These are phyloP conservation scores for Pseudogymnoascus sp. DNA, from an alignment of 2,329 filamentous ascomycete genomes.

Conservation along the genomic window DNA sequence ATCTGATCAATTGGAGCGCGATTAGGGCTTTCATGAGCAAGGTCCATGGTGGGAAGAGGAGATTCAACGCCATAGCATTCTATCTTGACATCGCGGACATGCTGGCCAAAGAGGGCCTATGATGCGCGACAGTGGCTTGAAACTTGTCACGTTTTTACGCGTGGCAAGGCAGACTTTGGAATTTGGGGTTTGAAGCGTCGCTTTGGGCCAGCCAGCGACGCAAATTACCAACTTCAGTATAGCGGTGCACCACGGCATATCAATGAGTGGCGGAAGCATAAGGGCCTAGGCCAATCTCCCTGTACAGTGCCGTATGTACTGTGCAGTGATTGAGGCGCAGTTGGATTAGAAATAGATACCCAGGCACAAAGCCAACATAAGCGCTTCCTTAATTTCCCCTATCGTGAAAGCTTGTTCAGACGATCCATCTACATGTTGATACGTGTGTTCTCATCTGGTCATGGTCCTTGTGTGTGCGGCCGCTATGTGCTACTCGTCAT, in stretches of 20 bases:
- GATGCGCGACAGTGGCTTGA: neutral
- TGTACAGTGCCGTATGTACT: neutral
- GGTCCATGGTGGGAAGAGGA: constrained; percentile 42
- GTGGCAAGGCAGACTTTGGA: neutral
- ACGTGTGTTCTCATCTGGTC: neutral
- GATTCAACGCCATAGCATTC: constrained; percentile 60
- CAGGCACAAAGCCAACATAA: constrained; percentile 2
- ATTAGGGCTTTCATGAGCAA: constrained; percentile 47
- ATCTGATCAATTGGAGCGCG: constrained; percentile 62
- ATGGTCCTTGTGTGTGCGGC: neutral
- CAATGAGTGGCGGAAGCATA: neutral
- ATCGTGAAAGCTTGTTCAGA: constrained; percentile 1
- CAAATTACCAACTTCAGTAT: neutral
- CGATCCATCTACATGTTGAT: neutral
- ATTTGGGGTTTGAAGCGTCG: neutral
- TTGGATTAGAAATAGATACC: constrained; percentile 8
- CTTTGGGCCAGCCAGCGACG: neutral
- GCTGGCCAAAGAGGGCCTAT: constrained; percentile 57
- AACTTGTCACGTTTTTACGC: constrained; percentile 7
- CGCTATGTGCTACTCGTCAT: neutral
- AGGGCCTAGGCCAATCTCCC: neutral
- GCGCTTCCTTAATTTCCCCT: constrained; percentile 2
- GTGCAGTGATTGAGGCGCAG: neutral
- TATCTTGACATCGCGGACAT: constrained; percentile 61
- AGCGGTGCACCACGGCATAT: neutral